Evolutionary conservation across 148 eudicot species (phyloP).

Genomic region (Mesembryanthemum crystallinum): DNA sequence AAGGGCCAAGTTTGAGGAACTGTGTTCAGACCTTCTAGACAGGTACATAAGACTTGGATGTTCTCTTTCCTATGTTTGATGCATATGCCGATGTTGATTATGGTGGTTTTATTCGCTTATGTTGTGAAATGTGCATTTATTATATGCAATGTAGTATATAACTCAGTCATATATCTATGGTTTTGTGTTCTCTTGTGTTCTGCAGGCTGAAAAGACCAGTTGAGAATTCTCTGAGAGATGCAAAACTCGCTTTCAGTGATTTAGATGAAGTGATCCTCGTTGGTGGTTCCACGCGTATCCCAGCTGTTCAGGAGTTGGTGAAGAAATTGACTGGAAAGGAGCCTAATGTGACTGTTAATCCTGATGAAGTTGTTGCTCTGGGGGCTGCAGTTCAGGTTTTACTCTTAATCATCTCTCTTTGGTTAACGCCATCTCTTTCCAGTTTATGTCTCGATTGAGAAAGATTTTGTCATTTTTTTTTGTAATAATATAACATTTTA

Average conservation of each 20-base stretch:
- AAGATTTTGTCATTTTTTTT: background rate
- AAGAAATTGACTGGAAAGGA: slow-evolving; percentile 88
- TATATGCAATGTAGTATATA: too few species aligned
- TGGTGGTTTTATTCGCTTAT: background rate
- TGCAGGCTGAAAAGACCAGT: slow-evolving; percentile 80
- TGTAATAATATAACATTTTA: too few species aligned
- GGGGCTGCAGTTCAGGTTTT: slow-evolving; percentile 98
- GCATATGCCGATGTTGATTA: background rate
- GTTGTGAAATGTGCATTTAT: background rate
- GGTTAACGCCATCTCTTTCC: background rate
- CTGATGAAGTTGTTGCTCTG: slow-evolving; percentile 99
- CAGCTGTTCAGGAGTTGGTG: slow-evolving; percentile 88
- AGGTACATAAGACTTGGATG: slow-evolving; percentile 53
- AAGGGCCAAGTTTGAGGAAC: slow-evolving; percentile 91
- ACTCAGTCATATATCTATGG: background rate
- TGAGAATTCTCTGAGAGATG: slow-evolving; percentile 83
- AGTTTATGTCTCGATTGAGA: background rate
- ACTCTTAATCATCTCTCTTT: background rate
- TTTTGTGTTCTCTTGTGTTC: background rate
- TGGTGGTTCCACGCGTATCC: slow-evolving; percentile 95
- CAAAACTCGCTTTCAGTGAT: slow-evolving; percentile 78
- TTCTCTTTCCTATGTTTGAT: background rate
- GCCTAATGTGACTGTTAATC: slow-evolving; percentile 91
- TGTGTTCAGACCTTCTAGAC: slow-evolving; percentile 91
- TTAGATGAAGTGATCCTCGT: slow-evolving; percentile 95